phyloP scores from a whole-genome alignment of 202 grass and related monocot genomes.

The Saccharum hybrid region DNA sequence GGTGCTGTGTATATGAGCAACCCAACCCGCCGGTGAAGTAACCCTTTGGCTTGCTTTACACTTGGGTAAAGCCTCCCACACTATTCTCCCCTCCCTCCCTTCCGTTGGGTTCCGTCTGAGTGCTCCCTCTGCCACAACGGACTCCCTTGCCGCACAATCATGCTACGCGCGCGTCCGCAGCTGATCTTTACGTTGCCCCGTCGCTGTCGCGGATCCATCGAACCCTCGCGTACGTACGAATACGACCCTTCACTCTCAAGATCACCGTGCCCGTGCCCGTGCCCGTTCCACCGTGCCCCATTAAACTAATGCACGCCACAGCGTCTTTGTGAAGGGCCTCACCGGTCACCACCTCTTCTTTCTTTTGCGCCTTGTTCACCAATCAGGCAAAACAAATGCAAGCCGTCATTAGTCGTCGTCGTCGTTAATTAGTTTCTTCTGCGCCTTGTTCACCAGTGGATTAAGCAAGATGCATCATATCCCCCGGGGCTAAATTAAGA shows the following conservation, averaged over 20 bases:
- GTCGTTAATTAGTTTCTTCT: no score
- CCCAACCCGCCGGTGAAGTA: no score
- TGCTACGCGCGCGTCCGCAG: neutral
- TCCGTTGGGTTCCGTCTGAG: neutral
- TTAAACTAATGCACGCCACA: neutral
- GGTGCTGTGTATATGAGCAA: constrained; percentile 20
- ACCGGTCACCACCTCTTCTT: no score
- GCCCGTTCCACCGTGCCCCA: neutral
- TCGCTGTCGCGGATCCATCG: constrained; percentile 60
- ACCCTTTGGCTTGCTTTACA: constrained; percentile 56
- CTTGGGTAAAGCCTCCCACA: constrained; percentile 70
- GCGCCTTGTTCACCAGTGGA: no score
- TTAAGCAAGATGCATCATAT: neutral
- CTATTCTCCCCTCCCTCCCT: constrained; percentile 3
- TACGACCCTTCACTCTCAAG: constrained; percentile 38
- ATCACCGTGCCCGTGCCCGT: no score
- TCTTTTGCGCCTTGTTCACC: neutral
- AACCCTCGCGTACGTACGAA: neutral
- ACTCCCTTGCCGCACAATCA: constrained; percentile 60
- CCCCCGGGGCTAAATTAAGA: neutral
- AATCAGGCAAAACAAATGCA: neutral
- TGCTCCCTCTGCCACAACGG: constrained; percentile 32
- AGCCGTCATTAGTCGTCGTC: neutral
- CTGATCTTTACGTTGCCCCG: constrained; percentile 49
- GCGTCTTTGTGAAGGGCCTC: neutral